Evolutionary conservation across 2,329 filamentous ascomycete genomes (phyloP).

Genomic region (Epichloe baconii): DNA sequence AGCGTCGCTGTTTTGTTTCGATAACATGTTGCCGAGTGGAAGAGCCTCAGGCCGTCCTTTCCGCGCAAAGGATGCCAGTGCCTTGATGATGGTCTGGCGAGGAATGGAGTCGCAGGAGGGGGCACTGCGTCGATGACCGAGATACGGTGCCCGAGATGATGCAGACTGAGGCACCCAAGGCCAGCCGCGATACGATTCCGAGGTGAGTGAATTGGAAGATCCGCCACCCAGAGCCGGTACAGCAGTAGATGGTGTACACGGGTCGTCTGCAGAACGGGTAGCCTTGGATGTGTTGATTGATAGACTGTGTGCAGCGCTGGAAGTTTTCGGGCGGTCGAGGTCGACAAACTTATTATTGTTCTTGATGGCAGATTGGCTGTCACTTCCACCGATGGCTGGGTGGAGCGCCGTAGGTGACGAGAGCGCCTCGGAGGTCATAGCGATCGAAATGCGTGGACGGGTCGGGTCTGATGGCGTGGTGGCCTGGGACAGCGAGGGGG

Average conservation of each 20-base stretch:
- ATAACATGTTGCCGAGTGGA: constrained; percentile 47
- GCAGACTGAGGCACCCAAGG: constrained; percentile 1
- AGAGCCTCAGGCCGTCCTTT: constrained; percentile 50
- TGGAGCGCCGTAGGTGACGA: constrained; percentile 37
- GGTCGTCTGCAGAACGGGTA: constrained; percentile 9
- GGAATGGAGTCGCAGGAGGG: constrained; percentile 53
- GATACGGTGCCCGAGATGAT: constrained; percentile 2
- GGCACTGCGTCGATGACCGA: constrained; percentile 31
- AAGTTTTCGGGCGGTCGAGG: constrained; percentile 10
- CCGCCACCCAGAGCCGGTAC: constrained; percentile 15
- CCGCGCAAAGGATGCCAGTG: constrained; percentile 54
- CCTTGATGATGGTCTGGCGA: constrained; percentile 72
- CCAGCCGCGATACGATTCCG: neutral
- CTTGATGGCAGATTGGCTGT: constrained; percentile 7
- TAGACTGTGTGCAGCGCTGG: constrained; percentile 8
- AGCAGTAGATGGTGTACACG: constrained; percentile 11
- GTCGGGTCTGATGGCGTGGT: neutral
- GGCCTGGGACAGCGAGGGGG: neutral
- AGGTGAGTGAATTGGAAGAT: constrained; percentile 5
- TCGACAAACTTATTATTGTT: constrained; percentile 7
- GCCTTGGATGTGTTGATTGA: constrained; percentile 12
- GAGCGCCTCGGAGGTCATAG: constrained; percentile 22
- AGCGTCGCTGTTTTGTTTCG: constrained; percentile 24
- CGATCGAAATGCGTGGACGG: constrained; percentile 1
- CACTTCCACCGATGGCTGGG: constrained; percentile 30